Base-by-base conservation (phyloP, 1,284 basidiomycete genomes). In the Heterobasidion occidentale region DNA sequence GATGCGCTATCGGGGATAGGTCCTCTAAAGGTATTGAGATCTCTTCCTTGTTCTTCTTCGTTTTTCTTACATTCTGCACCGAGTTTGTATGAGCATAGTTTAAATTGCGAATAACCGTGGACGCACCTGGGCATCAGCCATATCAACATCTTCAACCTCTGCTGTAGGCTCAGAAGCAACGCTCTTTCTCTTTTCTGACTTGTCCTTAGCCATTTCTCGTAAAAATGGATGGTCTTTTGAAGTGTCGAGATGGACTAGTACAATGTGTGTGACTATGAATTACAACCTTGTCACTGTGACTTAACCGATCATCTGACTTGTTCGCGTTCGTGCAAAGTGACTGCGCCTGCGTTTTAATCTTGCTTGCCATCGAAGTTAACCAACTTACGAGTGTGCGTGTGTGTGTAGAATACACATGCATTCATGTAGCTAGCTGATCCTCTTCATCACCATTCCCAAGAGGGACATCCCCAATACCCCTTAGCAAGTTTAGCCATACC, bases 1-100 rank as follows among this genome's bases (percentile, higher is more conserved):
- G 94, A 61, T 87, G 84, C 7, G 94, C 95, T 59, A 98, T 84
- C 36, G 94, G 92, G 6, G 92, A 92, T 47, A 97, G 79, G 61
- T 94, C 90, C 61, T 92, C 92, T 2, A 86, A 59, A 7, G 88
- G 80, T 48, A 94, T 83, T n/a, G 77, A 68, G 56, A 88, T 77
- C 62, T 86, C 85, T 44, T 83, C 83, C 60, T 69, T 75, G 33
- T 74, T 74, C 60, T 82, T 84, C 68, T 81, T 85, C 63, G 81
- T 80, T 70, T 80, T 84, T 34, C 76, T 70, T 11, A 77, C 75
- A 51, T 53, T 57, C 53, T 54, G 20, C 11, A 36, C 34, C 19
- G 19, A 45, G 52, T 45, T 27, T 27, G 47, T 15, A 35, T 20
- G 15, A 27, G 36, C 11, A 36, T 20, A 35, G 27, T 35, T 9